Conservation (phyloP, 2,329 filamentous ascomycete species). For the Fusarium austroafricanum region DNA sequence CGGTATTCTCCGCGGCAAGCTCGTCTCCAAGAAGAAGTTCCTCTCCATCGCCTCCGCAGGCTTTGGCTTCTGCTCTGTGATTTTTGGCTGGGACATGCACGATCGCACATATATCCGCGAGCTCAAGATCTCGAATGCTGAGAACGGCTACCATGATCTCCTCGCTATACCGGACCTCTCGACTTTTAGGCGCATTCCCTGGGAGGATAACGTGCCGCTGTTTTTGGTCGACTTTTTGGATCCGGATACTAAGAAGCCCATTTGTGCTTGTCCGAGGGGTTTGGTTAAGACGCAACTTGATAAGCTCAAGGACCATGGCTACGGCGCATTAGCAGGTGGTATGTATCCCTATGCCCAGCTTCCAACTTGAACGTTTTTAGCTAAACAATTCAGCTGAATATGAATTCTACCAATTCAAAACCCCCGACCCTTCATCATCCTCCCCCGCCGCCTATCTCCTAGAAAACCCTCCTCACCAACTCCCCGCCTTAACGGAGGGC, state of each 20-base stretch:
- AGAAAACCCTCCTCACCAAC: constrained; percentile 76
- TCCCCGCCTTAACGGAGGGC: constrained; percentile 86
- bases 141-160: constrained; percentile 89
- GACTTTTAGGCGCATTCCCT: constrained; percentile 86
- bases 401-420: constrained; percentile 92
- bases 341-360: constrained; percentile 49
- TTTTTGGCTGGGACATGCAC: constrained; percentile 98
- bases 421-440: constrained; percentile 67
- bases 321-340: constrained; percentile 91
- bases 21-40: constrained; percentile 94
- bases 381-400: constrained; percentile 76
- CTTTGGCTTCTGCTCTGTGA: constrained; percentile 93
- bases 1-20: constrained; percentile 86
- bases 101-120: constrained; percentile 89
- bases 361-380: not conserved
- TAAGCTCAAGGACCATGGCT: constrained; percentile 75
- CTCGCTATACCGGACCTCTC: constrained; percentile 83
- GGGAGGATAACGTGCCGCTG: constrained; percentile 88
- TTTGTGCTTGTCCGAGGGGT: constrained; percentile 84
- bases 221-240: constrained; percentile 88
- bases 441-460: constrained; percentile 80
- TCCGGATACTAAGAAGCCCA: constrained; percentile 76
- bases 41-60: constrained; percentile 82
- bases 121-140: constrained; percentile 86
- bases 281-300: constrained; percentile 75